These are phyloP conservation scores for Globisporangium acanthophoron DNA, from an alignment of 352 stramenopile species.

Conservation along the genomic window DNA sequence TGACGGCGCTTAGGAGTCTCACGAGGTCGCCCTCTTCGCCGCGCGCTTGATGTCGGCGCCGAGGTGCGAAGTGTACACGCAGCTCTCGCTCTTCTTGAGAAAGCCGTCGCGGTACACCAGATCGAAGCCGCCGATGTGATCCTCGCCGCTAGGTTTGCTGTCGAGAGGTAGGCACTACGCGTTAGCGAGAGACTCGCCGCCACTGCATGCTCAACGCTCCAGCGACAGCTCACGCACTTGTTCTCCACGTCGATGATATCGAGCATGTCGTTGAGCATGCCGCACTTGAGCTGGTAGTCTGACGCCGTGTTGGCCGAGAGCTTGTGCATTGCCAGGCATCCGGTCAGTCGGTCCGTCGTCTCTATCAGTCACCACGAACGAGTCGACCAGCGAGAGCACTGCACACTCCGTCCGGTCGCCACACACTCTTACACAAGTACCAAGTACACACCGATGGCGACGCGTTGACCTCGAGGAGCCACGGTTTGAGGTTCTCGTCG, in stretches of 20 bases:
- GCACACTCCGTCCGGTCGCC: not conserved
- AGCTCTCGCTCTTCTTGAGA: slow-evolving; percentile 57
- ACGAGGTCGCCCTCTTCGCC: not conserved
- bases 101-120: slow-evolving; percentile 72
- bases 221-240: slow-evolving; percentile 27
- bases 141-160: slow-evolving; percentile 29
- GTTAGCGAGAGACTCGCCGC: not conserved
- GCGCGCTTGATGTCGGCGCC: slow-evolving; percentile 50
- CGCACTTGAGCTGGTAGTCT: slow-evolving; percentile 92
- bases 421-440: not conserved
- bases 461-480: slow-evolving; percentile 92
- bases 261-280: slow-evolving; percentile 92
- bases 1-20: not conserved
- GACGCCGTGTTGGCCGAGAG: slow-evolving; percentile 89
- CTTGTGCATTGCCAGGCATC: slow-evolving; percentile 18
- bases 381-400: not conserved
- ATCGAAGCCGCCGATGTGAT: slow-evolving; percentile 71
- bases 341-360: not conserved
- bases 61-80: slow-evolving; percentile 71
- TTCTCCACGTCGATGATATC: slow-evolving; percentile 93
- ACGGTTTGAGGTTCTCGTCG: slow-evolving; percentile 88
- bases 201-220: not conserved
- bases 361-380: too few relatives aligned
- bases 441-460: slow-evolving; percentile 71
- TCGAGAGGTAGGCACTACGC: not conserved